Evolutionary conservation across 2,329 filamentous ascomycete genomes (phyloP).

Genomic region (Botrytis deweyae): DNA sequence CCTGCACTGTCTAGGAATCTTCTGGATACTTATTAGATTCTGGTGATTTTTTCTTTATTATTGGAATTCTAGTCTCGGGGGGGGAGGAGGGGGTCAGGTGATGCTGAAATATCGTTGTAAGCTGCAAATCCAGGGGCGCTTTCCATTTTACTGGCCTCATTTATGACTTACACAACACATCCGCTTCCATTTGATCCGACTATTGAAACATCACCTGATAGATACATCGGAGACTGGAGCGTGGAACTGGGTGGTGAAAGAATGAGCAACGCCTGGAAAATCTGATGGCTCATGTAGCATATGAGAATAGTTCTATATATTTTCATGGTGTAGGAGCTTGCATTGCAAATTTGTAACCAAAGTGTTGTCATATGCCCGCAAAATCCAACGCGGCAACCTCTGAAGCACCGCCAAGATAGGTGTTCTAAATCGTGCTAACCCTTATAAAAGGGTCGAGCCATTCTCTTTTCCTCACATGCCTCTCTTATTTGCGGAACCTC

Average conservation of each 20-base stretch:
- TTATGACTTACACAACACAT: not conserved
- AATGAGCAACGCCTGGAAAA: not conserved
- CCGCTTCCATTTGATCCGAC: not conserved
- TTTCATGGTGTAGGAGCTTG: not conserved
- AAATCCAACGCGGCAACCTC: not conserved
- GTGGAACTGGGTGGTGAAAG: not conserved
- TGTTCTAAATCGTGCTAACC: not conserved
- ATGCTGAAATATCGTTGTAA: not conserved
- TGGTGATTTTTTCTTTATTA: not conserved
- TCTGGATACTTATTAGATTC: not conserved
- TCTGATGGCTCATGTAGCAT: not conserved
- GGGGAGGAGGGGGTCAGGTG: not conserved
- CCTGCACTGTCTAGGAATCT: not conserved
- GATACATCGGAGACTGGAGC: too few species aligned
- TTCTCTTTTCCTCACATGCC: not conserved
- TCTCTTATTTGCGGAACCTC: not conserved
- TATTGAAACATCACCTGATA: not conserved
- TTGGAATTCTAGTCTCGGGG: not conserved
- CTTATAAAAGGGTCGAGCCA: not conserved
- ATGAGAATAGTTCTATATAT: not conserved
- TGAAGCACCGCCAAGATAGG: not conserved
- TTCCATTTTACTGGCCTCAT: not conserved
- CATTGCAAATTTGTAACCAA: not conserved
- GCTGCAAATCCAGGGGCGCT: not conserved
- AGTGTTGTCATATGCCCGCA: not conserved